Evolutionary conservation across 805 yeast genomes (phyloP).

Genomic region (Schizosaccharomyces octosporus): DNA sequence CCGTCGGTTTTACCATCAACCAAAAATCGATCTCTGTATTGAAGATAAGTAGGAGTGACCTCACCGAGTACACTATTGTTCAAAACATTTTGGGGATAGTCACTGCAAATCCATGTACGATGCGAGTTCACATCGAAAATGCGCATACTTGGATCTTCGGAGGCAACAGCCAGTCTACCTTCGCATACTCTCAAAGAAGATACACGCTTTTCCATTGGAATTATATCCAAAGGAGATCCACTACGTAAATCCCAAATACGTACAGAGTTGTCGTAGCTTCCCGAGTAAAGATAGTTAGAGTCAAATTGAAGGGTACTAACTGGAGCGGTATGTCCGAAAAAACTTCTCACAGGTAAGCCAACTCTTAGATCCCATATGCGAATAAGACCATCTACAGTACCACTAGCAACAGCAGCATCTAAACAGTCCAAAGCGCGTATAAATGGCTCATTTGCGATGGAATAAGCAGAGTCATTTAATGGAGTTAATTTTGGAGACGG

Average conservation of each 20-base stretch:
- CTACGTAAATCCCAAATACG: constrained; percentile 53
- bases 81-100: background rate
- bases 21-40: constrained; percentile 38
- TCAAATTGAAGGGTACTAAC: constrained; percentile 47
- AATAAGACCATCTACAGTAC: constrained; percentile 52
- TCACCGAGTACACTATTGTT: background rate
- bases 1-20: constrained; percentile 44
- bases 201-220: constrained; percentile 34
- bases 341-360: constrained; percentile 36
- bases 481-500: background rate
- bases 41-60: constrained; percentile 17
- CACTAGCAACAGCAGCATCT: constrained; percentile 58
- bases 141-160: constrained; percentile 25
- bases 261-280: constrained; percentile 35
- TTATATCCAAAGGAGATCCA: constrained; percentile 35
- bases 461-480: background rate
- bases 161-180: constrained; percentile 29
- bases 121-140: constrained; percentile 33
- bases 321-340: constrained; percentile 46
- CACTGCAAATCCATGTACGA: constrained; percentile 27
- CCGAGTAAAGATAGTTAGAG: constrained; percentile 36
- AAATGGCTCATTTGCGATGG: constrained; percentile 11
- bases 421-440: constrained; percentile 46
- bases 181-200: constrained; percentile 34
- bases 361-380: constrained; percentile 54